Base-by-base conservation (phyloP, 768 basidiomycete species). In the Termitomyces sp. region DNA sequence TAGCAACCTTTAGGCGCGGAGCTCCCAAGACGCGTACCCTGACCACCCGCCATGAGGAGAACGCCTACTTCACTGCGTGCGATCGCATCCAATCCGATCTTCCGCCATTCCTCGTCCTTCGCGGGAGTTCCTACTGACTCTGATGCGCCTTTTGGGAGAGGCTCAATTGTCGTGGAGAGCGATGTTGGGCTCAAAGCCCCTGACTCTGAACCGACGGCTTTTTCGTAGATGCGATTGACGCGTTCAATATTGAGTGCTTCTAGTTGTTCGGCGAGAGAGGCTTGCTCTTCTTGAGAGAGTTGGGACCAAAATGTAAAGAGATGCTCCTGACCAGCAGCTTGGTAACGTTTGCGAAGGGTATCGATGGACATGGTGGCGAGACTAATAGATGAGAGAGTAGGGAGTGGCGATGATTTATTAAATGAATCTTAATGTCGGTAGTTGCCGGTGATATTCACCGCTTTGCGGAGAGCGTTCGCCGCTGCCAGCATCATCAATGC, bases 1-100 rank as follows among this genome's bases (percentile, higher is more conserved):
- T 98, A 98, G 79, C 96, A 97, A 5, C 97, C 97, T 72, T 99
- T 99, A 22, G 97, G 97, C 6, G 91, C 91, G 35, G 83, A 84
- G 69, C 92, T 94, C 35, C 97, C 97, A 46, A 99, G 78, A 58
- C 97, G 83, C 20, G 96, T 97, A 15, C 97, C 97, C 76, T 99
- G 97, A 1, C 97, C 97, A 44, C 97, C 97, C 8, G 97, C 97
- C 91, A 99, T 93, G 67, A 99, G 84, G 50, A 99, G 81, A 11
- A 98, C 96, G n/a, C 89, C 97, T 42, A 98, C 95, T 67, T 93
- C 79, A 63, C 93, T 89, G 39, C 83, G 75, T 18, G 88, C 83
- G 69, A 98, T 86, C 51, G 96, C 95, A 44, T 85, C 76, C 42
- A 98, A 78, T 38, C 97, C 97, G 49, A 82, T 80, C 13, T 76